Evolutionary conservation across 257 asterid genomes (phyloP).

Genomic region (Jasminum sambac): DNA sequence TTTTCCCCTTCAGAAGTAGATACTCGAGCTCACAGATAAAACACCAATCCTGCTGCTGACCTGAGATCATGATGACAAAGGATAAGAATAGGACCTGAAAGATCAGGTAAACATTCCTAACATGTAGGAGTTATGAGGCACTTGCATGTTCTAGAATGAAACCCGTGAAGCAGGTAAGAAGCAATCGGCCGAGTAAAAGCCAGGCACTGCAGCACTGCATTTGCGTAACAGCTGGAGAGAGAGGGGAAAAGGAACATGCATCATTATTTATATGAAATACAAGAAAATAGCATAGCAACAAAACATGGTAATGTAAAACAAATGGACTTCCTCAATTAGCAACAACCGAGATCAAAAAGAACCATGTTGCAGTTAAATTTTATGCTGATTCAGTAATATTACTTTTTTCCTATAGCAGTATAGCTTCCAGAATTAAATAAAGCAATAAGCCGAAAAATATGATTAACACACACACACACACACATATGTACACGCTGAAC

Average conservation of each 20-base stretch:
- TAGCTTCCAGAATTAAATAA: neutral
- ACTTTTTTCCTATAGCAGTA: neutral
- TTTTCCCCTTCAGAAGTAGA: slow-evolving; percentile 47
- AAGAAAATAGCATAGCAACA: neutral
- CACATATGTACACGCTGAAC: too few species aligned
- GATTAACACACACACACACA: too few species aligned
- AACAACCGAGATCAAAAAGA: neutral
- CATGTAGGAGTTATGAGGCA: slow-evolving; percentile 24
- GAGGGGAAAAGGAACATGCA: slow-evolving; percentile 15
- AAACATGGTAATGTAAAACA: neutral
- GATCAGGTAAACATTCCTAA: neutral
- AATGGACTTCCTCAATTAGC: neutral
- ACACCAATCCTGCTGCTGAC: slow-evolving; percentile 54
- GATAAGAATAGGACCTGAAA: slow-evolving; percentile 3
- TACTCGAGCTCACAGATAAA: slow-evolving; percentile 53
- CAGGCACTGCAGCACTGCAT: slow-evolving; percentile 70
- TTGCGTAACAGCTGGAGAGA: slow-evolving; percentile 64
- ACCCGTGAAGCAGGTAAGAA: slow-evolving; percentile 54
- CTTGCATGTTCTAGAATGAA: slow-evolving; percentile 61
- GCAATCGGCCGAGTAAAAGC: slow-evolving; percentile 56
- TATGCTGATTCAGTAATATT: neutral
- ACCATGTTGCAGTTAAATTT: neutral
- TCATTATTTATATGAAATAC: neutral
- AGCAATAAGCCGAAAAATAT: neutral
- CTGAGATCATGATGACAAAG: slow-evolving; percentile 29